Base-by-base conservation (phyloP, 2,329 filamentous ascomycete species). In the Hymenoscyphus albidus region DNA sequence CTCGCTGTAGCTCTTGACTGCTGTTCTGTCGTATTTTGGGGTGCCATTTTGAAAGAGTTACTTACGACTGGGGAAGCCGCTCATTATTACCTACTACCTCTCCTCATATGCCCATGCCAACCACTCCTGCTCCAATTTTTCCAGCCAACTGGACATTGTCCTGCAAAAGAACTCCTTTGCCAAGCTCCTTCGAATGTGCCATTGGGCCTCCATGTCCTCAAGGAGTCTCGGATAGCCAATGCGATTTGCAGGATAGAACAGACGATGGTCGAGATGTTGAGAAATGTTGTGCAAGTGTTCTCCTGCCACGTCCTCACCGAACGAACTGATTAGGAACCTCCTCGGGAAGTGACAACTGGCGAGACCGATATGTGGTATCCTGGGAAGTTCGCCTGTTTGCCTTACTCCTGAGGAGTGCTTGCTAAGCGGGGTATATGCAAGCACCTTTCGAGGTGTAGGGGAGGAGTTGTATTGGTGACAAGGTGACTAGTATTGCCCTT, bases 341-440 rank as follows among this genome's bases (percentile, higher is more conserved):
- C 48, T 27, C 48, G 48, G 48, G 22, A 22, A 54, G n/a, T 54
- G 48, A 27, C 12, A 13, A 54, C 13, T 51, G 4, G 48, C 18
- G 18, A 54, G 18, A 12, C 18, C 48, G 18, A 54, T 54, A 54
- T 27, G 35, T 27, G 48, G 18, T 10, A 54, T 54, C 48, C 48
- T 54, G 10, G 48, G 18, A 54, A 22, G 18, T 27, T 54, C 18
- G 48, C 48, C 48, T 27, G 9, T 54, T 54, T 4, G 48, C 48
- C 48, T 54, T 54, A 54, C 48, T 54, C 48, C 48, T 54, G 22
- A 51, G 44, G 22, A 27, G 48, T 27, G 13, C 18, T 54, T 54
- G 18, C 44, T 51, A 51, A 51, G 44, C 44, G 18, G 44, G 44
- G 13, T 54, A 54, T 54, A 54, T 54, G 48, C 48, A 54, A 54